Percentiles rank a stretch among this genome's conserved stretches.
Conservation (phyloP, 805 yeast genomes). For the Kodamaea fukazawae region DNA sequence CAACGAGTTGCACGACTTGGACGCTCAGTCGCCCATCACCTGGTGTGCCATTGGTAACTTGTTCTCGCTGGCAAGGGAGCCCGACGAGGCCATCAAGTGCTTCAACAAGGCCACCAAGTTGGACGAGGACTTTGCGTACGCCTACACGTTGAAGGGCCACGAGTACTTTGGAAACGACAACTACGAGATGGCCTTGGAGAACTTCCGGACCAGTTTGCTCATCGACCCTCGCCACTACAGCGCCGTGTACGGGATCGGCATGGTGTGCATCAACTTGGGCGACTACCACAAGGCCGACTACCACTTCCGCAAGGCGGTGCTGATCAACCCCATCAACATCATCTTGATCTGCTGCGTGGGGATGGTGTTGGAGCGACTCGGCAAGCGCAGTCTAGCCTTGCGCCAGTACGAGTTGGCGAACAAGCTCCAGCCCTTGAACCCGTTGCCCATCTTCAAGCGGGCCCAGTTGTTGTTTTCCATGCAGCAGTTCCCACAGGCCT, state of each 20-base stretch:
- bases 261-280: constrained; percentile 86
- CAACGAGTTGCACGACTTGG: constrained; percentile 69
- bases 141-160: constrained; percentile 91
- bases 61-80: constrained; percentile 77
- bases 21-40: constrained; percentile 69
- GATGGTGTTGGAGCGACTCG: constrained; percentile 80
- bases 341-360: constrained; percentile 92
- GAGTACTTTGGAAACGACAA: constrained; percentile 87
- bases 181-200: constrained; percentile 80
- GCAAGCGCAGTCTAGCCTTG: constrained; percentile 67
- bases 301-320: constrained; percentile 82
- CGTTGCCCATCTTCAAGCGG: constrained; percentile 82
- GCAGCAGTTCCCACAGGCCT: constrained; percentile 69
- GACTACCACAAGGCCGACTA: constrained; percentile 79
- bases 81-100: constrained; percentile 85
- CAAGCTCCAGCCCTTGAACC: constrained; percentile 78
- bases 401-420: constrained; percentile 81
- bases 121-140: constrained; percentile 74
- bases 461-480: constrained; percentile 76
- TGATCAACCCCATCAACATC: constrained; percentile 86
- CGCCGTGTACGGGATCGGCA: constrained; percentile 94
- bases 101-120: constrained; percentile 74
- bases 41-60: constrained; percentile 94
- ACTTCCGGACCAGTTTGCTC: constrained; percentile 74
- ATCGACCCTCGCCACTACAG: constrained; percentile 84